Evolutionary conservation across 495 filamentous ascomycete genomes (phyloP).

Genomic region (Aspergillus funiculosus): DNA sequence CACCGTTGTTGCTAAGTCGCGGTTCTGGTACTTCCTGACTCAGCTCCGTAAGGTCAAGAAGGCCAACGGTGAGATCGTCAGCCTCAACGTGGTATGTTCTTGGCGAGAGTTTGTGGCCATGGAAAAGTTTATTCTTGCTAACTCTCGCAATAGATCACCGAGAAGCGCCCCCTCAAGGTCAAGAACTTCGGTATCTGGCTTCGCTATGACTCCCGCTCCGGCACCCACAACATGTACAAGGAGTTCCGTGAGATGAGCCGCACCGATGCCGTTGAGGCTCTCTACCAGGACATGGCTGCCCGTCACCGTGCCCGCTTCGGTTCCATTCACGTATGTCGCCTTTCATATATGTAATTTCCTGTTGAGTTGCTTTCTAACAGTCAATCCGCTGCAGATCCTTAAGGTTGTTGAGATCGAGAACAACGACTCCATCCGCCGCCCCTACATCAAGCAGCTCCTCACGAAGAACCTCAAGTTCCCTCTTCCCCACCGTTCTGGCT

Average conservation of each 20-base stretch:
- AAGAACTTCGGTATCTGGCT: slow-evolving; percentile 99
- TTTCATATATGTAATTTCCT: slow-evolving; percentile 26
- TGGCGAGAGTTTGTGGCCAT: background rate
- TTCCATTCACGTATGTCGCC: slow-evolving; percentile 81
- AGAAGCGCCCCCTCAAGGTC: slow-evolving; percentile 98
- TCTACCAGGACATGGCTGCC: slow-evolving; percentile 99
- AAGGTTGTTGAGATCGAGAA: slow-evolving; percentile 96
- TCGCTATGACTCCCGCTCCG: slow-evolving; percentile 98
- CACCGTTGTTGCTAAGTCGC: slow-evolving; percentile 94
- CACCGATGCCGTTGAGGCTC: slow-evolving; percentile 86
- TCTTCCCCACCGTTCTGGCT: slow-evolving; percentile 88
- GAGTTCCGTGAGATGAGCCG: slow-evolving; percentile 98
- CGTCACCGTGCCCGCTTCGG: slow-evolving; percentile 96
- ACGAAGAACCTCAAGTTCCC: slow-evolving; percentile 95
- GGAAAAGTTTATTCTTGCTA: slow-evolving; percentile 13
- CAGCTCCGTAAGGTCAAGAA: slow-evolving; percentile 99
- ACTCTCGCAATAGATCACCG: slow-evolving; percentile 64
- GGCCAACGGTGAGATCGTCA: slow-evolving; percentile 98
- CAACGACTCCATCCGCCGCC: slow-evolving; percentile 84
- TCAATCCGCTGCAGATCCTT: slow-evolving; percentile 64
- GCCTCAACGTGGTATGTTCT: slow-evolving; percentile 80
- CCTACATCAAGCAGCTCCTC: slow-evolving; percentile 98
- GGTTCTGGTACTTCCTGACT: slow-evolving; percentile 99
- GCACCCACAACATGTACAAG: slow-evolving; percentile 99
- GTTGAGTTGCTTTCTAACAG: slow-evolving; percentile 5